Conservation (phyloP, 2,329 filamentous ascomycete genomes). For the Calonectria multiphialidica region DNA sequence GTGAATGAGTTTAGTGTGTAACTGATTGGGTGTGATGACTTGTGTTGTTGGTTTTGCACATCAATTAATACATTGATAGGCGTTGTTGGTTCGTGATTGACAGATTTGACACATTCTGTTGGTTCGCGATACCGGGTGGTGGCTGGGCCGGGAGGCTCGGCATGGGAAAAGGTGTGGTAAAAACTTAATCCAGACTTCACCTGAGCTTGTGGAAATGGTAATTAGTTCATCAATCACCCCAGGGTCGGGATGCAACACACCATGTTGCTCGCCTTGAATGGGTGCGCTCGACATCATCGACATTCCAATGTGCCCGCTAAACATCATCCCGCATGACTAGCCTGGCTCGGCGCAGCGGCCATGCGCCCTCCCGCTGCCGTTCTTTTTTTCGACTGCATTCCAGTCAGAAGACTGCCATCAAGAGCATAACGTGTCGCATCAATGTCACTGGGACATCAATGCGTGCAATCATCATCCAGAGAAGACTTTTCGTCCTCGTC, state of each 20-base stretch:
- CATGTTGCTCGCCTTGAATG: not conserved
- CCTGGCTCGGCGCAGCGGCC: not conserved
- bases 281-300: not conserved
- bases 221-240: not conserved
- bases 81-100: not conserved
- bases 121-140: not conserved
- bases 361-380: not conserved
- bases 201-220: not conserved
- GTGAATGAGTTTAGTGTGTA: not conserved
- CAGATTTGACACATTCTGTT: not conserved
- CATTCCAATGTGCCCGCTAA: not conserved
- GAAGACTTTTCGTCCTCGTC: not conserved
- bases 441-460: not conserved
- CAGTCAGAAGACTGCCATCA: not conserved
- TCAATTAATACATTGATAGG: not conserved
- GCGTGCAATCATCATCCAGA: not conserved
- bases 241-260: not conserved
- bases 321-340: not conserved
- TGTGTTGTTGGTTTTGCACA: not conserved
- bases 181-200: not conserved
- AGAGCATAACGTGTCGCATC: not conserved
- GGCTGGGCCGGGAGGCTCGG: slow-evolving; percentile 1
- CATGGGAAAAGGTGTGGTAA: not conserved
- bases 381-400: not conserved
- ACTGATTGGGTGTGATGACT: not conserved